phyloP scores from a whole-genome alignment of 2,329 filamentous ascomycete species.

The Helotiales sp. region DNA sequence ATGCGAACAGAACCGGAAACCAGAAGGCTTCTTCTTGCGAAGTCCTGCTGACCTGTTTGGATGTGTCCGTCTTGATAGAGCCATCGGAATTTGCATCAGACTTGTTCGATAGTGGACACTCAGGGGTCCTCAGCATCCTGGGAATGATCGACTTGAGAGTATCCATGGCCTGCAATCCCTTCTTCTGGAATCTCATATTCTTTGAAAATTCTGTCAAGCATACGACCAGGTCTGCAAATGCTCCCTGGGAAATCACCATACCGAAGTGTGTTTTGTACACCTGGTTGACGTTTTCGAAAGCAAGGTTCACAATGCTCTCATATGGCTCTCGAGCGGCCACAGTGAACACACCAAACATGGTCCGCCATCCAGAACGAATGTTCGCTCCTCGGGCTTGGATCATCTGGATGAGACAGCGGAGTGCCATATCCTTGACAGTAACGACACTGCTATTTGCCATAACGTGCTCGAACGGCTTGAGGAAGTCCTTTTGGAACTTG shows the following conservation, averaged over 20 bases:
- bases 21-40: constrained; percentile 97
- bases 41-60: constrained; percentile 72
- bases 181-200: constrained; percentile 98
- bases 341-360: constrained; percentile 99
- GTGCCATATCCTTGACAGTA: constrained; percentile 94
- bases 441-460: constrained; percentile 91
- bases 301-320: constrained; percentile 93
- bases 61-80: constrained; percentile 44
- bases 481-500: constrained; percentile 99
- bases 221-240: constrained; percentile 94
- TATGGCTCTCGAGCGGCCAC: constrained; percentile 92
- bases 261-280: constrained; percentile 96
- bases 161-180: constrained; percentile 94
- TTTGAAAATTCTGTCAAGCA: constrained; percentile 99
- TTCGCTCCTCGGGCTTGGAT: constrained; percentile 96
- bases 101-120: constrained; percentile 84
- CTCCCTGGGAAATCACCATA: constrained; percentile 93
- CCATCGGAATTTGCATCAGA: constrained; percentile 48
- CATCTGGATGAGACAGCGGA: constrained; percentile 98
- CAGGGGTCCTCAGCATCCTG: constrained; percentile 92
- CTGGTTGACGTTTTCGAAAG: constrained; percentile 94
- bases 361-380: constrained; percentile 96
- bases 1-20: constrained; percentile 97
- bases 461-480: constrained; percentile 98
- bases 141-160: constrained; percentile 91